A percentile compares a stretch with the other conserved stretches of the same genome.
Evolutionary conservation across 2,329 filamentous ascomycete genomes (phyloP).

Genomic region (Calonectria leucothoes): DNA sequence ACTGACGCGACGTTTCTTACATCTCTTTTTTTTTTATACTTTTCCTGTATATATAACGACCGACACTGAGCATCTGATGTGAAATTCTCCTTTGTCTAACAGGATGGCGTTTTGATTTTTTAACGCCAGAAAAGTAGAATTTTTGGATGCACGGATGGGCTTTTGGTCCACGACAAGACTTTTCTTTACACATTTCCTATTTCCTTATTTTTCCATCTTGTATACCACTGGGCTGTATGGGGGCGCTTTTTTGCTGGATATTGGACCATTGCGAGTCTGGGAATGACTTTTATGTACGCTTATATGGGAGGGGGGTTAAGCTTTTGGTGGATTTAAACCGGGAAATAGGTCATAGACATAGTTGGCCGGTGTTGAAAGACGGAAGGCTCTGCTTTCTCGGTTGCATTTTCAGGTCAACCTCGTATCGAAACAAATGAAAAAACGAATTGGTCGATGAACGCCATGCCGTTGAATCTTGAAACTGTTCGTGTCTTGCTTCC

Average conservation of each 20-base stretch:
- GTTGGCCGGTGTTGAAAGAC: slow-evolving; percentile 1
- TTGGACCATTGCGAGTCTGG: slow-evolving; percentile 29
- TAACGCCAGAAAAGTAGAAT: slow-evolving; percentile 29
- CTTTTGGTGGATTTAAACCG: slow-evolving; percentile 6
- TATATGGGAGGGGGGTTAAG: slow-evolving; percentile 20
- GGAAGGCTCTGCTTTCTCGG: not conserved
- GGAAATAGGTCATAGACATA: not conserved
- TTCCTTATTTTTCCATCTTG: slow-evolving; percentile 31
- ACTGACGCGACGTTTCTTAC: slow-evolving; percentile 15
- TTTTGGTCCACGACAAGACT: not conserved
- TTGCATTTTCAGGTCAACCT: slow-evolving; percentile 1
- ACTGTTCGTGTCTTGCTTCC: not conserved
- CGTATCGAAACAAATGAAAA: not conserved
- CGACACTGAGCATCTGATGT: slow-evolving; percentile 27
- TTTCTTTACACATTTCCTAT: not conserved
- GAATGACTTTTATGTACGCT: slow-evolving; percentile 39
- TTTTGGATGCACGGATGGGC: not conserved
- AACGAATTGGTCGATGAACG: not conserved
- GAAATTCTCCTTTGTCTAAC: slow-evolving; percentile 25
- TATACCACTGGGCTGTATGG: slow-evolving; percentile 28
- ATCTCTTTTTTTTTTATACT: slow-evolving; percentile 6
- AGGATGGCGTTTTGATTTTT: slow-evolving; percentile 23
- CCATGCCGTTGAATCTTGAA: not conserved
- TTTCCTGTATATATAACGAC: slow-evolving; percentile 28
- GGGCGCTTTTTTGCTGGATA: slow-evolving; percentile 31